Conservation (phyloP, 192 early-diverging fungal species). For the Linnemannia elongata region DNA sequence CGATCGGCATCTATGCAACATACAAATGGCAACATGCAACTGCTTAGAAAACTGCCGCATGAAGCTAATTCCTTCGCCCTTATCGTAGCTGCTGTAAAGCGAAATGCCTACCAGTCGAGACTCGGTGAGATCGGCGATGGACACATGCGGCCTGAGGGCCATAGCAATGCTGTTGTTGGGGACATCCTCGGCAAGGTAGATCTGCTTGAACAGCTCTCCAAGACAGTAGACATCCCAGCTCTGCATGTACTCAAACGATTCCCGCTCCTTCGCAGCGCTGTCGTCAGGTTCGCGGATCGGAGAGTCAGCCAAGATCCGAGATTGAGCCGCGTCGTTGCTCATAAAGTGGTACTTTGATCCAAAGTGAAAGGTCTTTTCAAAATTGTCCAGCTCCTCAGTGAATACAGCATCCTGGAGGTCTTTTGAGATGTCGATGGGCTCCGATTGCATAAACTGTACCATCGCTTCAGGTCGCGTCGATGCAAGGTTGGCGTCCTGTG, state of each 20-base stretch:
- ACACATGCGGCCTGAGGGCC: slow-evolving; percentile 24
- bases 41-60: neutral
- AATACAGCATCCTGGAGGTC: slow-evolving; percentile 59
- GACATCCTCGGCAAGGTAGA: slow-evolving; percentile 59
- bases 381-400: slow-evolving; percentile 64
- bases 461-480: slow-evolving; percentile 51
- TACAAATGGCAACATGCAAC: neutral
- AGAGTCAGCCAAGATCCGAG: slow-evolving; percentile 16
- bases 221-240: slow-evolving; percentile 68
- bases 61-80: neutral
- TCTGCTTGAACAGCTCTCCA: slow-evolving; percentile 60
- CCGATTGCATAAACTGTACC: slow-evolving; percentile 55
- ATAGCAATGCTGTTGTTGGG: slow-evolving; percentile 47
- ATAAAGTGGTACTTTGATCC: slow-evolving; percentile 62
- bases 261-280: neutral
- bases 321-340: slow-evolving; percentile 24
- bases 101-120: slow-evolving; percentile 26
- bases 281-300: neutral
- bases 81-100: neutral
- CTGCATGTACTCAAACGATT: slow-evolving; percentile 61
- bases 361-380: slow-evolving; percentile 66
- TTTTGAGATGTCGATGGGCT: slow-evolving; percentile 63
- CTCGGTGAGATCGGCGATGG: slow-evolving; percentile 22
- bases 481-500: slow-evolving; percentile 38
- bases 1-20: slow-evolving; percentile 58